Evolutionary conservation across 352 stramenopile species (phyloP).

Genomic region (Globisporangium rhizosaccharum): DNA sequence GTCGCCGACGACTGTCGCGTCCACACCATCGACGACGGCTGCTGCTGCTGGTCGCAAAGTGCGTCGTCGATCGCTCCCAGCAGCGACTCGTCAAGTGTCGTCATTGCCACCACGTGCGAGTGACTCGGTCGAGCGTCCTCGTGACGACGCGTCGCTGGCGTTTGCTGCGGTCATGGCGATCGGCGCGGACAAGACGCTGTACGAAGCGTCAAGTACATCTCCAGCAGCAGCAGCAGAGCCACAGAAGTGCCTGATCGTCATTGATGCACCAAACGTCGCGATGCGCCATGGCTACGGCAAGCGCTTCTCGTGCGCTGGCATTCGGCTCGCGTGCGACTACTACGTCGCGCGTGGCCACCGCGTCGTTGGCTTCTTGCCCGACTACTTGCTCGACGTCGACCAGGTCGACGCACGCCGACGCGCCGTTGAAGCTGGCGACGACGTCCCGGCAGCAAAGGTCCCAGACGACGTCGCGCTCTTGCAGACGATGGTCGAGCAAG

Average conservation of each 20-base stretch:
- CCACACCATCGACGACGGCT: slow-evolving; percentile 5
- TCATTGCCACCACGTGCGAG: not conserved
- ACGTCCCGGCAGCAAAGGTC: slow-evolving; percentile 47
- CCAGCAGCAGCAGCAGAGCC: slow-evolving; percentile 6
- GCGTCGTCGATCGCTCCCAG: not conserved
- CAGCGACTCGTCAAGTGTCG: not conserved
- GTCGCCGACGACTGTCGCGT: slow-evolving; percentile 3
- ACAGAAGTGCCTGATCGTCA: slow-evolving; percentile 50
- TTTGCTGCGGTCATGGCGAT: slow-evolving; percentile 47
- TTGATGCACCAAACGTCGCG: slow-evolving; percentile 73
- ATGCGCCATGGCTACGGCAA: slow-evolving; percentile 75
- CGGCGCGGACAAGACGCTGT: slow-evolving; percentile 22
- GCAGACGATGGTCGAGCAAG: slow-evolving; percentile 59
- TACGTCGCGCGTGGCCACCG: slow-evolving; percentile 64
- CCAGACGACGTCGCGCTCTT: slow-evolving; percentile 72
- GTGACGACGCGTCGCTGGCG: slow-evolving; percentile 9
- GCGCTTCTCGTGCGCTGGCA: slow-evolving; percentile 69
- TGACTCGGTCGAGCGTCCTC: slow-evolving; percentile 4
- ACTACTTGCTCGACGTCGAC: slow-evolving; percentile 68
- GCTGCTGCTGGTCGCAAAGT: slow-evolving; percentile 5
- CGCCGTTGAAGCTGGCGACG: slow-evolving; percentile 14
- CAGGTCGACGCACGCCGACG: slow-evolving; percentile 33
- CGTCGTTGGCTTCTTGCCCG: slow-evolving; percentile 79
- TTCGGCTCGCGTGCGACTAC: slow-evolving; percentile 69
- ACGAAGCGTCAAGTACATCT: slow-evolving; percentile 17